Conservation (phyloP, 305 asterid genomes). For the Nicotiana rustica region DNA sequence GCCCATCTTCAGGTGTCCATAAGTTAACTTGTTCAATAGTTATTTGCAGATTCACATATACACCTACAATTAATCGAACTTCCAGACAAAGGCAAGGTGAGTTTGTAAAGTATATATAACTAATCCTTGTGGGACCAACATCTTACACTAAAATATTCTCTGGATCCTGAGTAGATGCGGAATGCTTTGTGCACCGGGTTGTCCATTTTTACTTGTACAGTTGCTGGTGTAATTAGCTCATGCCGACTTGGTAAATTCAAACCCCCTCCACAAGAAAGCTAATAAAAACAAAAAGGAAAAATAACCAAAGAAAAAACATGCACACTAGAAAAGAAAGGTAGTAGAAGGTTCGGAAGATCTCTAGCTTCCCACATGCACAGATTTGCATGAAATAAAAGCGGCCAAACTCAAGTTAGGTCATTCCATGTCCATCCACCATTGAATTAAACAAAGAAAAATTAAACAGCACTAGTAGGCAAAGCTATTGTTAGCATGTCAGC, state of each 20-base stretch:
- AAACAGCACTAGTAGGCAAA: not conserved
- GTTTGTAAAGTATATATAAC: not conserved
- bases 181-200: too few relatives aligned
- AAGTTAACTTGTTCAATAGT: not conserved
- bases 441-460: not conserved
- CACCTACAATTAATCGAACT: not conserved
- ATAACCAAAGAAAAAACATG: not conserved
- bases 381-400: constrained; percentile 22
- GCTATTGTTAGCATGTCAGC: not conserved
- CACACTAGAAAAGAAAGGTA: not conserved
- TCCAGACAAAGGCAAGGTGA: not conserved
- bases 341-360: not conserved
- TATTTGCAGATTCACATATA: not conserved
- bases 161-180: not conserved
- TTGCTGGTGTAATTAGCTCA: not conserved
- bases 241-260: not conserved
- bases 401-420: not conserved
- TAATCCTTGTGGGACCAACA: not conserved
- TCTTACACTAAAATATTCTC: not conserved
- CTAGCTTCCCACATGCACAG: not conserved
- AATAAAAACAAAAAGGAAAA: not conserved
- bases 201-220: not conserved
- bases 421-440: not conserved
- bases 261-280: not conserved
- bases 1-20: not conserved